Evolutionary conservation across 192 early-diverging fungal species (phyloP), one percentile per base, ranked within the genome.

Genomic region (Linnemannia hyalina): DNA sequence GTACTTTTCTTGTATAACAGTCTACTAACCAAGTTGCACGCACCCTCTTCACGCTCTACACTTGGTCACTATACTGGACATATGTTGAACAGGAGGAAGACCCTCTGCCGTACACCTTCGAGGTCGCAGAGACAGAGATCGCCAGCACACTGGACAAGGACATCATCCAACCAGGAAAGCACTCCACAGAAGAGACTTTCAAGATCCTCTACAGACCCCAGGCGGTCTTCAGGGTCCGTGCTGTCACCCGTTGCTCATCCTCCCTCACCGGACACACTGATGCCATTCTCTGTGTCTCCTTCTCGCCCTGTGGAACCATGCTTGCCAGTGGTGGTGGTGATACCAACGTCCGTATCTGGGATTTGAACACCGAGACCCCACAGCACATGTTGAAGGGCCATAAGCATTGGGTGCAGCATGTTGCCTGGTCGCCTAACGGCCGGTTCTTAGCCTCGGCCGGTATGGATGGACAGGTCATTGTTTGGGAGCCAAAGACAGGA

Each of bases 301-400:
- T 99, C 82, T 95, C 94, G 79, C 98, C 98, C 23, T 96, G 98
- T 74, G 97, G 97, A 41, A 88, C 90, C 0, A 94, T 95, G 89
- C 89, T 99, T 78, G 98, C 98, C n/a, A 96, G 96, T 36, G 98
- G 97, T 70, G 98, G 97, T 36, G 94, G 98, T 35, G 98, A 99
- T 88, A 95, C 94, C 0, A 99, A 97, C 5, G 96, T 99, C 38
- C 92, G 98, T 40, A 93, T 99, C 60, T 99, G 98, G 98, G 98
- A 99, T 92, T 82, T 99, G 84, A 93, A 95, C 73, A 99, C 98
- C 0, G 97, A 97, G 80, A 99, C 98, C n/a, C 98, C 98, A 47
- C 91, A 95, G 60, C 90, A 91, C 68, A 49, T 63, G 26, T 26
- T 88, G 29, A 82, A 76, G 86, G 95, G 97, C 6, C 98, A 99